Base-by-base conservation (phyloP, 768 basidiomycete species). In the Termitomyces eurrhizus region DNA sequence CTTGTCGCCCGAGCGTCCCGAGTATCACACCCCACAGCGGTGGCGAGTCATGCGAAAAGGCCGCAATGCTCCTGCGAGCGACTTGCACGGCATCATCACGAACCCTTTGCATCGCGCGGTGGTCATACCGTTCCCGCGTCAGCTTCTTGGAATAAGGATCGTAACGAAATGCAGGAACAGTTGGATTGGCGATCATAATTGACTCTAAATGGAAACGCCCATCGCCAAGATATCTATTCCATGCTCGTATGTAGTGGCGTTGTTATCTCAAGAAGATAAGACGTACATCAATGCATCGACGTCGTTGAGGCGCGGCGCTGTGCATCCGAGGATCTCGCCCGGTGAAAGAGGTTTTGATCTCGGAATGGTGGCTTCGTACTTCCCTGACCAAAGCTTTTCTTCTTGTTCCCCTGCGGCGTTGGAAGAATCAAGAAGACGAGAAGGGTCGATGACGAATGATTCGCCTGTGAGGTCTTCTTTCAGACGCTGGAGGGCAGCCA, bases 101-200 rank as follows among this genome's bases (percentile, higher is more conserved):
- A 42, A 88, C 74, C 0, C 72, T 68, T 51, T 88, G 83, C 97
- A 99, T 99, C 75, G 94, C 89, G 9, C 76, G 72, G 68, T 98
- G 94, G 66, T 93, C 83, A 65, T 98, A 99, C 4, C 86, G 81
- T 70, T 99, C 97, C 60, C 93, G 78, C 1, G 97, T 98, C 54
- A 99, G 80, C 69, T 95, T 97, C 74, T 99, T 99, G 24, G 94
- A 93, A 73, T 98, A 99, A 4, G 97, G 97, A 69, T 98, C 97
- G 74, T 98, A 99, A 24, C 97, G 86, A 76, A 97, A 99, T 0
- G 97, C 95, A 12, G 97, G 95, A 18, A 98, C 82, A 35, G 83
- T 74, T 0, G 97, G 97, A 72, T 99, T 99, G n/a, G 95, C 94
- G 61, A 99, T 97, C 97, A 99, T 99, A 71, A 98, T 95, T 14